phyloP scores from a whole-genome alignment of 192 early-diverging fungal genomes.

The Oehlia diaphana region DNA sequence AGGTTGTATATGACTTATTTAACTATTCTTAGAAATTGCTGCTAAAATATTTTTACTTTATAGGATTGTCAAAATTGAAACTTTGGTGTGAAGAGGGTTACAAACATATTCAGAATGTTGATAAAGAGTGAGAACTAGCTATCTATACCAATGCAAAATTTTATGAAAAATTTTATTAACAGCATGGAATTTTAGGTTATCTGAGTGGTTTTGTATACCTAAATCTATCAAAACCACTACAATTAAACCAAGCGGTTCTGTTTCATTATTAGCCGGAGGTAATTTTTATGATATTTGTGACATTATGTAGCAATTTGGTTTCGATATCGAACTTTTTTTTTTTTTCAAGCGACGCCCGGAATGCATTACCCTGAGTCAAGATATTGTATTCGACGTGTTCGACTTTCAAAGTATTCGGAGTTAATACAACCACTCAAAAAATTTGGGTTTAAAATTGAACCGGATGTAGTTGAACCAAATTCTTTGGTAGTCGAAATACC shows the following conservation, averaged over 20 bases:
- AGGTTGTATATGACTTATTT: slow-evolving; percentile 25
- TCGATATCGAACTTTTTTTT: neutral
- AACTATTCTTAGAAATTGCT: neutral
- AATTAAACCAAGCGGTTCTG: slow-evolving; percentile 49
- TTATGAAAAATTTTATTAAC: neutral
- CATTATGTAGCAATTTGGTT: neutral
- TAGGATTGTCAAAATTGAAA: slow-evolving; percentile 29
- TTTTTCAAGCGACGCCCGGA: slow-evolving; percentile 40
- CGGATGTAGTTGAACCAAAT: slow-evolving; percentile 39
- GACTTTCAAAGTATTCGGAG: slow-evolving; percentile 36
- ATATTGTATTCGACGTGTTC: slow-evolving; percentile 51
- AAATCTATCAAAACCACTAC: slow-evolving; percentile 47
- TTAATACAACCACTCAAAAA: slow-evolving; percentile 31
- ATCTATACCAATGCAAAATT: neutral
- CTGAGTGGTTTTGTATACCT: slow-evolving; percentile 44
- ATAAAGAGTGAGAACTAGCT: slow-evolving; percentile 20
- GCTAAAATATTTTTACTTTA: neutral
- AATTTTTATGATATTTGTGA: neutral
- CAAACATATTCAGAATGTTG: slow-evolving; percentile 32
- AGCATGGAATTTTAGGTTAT: slow-evolving; percentile 1
- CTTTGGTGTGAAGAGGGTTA: slow-evolving; percentile 42
- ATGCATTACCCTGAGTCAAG: slow-evolving; percentile 55
- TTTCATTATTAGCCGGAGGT: slow-evolving; percentile 48
- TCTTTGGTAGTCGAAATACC: slow-evolving; percentile 47
- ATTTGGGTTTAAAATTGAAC: slow-evolving; percentile 42